Evolutionary conservation across 768 basidiomycete species (phyloP).

Genomic region (Hypholoma sublateritium): DNA sequence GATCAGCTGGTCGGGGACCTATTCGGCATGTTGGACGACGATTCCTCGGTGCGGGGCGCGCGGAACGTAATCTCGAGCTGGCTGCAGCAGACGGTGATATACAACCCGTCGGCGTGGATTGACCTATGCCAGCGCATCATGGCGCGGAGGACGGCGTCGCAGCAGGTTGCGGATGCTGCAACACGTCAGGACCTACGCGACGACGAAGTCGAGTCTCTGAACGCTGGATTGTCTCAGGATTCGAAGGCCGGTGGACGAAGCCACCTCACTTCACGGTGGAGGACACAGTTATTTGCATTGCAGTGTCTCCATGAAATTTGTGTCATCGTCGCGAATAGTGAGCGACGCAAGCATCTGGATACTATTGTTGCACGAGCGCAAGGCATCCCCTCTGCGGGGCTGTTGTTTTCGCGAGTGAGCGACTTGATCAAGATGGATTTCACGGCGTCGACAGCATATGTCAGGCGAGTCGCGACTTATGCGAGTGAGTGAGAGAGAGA

Average conservation of each 20-base stretch:
- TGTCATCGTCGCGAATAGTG: constrained; percentile 66
- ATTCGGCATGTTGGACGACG: constrained; percentile 94
- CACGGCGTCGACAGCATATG: constrained; percentile 94
- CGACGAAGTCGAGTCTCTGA: constrained; percentile 93
- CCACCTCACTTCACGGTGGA: constrained; percentile 80
- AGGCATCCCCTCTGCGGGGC: constrained; percentile 52
- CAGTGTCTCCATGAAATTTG: constrained; percentile 92
- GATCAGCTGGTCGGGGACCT: constrained; percentile 93
- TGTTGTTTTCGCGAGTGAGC: constrained; percentile 82
- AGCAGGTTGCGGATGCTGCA: constrained; percentile 67
- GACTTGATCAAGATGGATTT: constrained; percentile 99
- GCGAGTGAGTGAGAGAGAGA: no score
- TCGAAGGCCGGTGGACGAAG: constrained; percentile 31
- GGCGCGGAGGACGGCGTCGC: constrained; percentile 87
- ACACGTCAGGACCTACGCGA: constrained; percentile 61
- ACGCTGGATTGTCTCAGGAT: constrained; percentile 51
- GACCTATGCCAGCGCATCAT: constrained; percentile 97
- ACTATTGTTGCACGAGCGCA: constrained; percentile 63
- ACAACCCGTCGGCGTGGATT: constrained; percentile 97
- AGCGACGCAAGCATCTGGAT: constrained; percentile 83
- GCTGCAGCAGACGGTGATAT: constrained; percentile 91
- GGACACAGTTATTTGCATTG: constrained; percentile 93
- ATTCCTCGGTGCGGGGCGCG: constrained; percentile 91
- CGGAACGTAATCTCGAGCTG: constrained; percentile 91
- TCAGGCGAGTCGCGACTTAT: no score